A percentile compares a stretch with the other conserved stretches of the same genome.
phyloP scores from a whole-genome alignment of 371 early-diverging fungal genomes.

The Mucor piriformis region DNA sequence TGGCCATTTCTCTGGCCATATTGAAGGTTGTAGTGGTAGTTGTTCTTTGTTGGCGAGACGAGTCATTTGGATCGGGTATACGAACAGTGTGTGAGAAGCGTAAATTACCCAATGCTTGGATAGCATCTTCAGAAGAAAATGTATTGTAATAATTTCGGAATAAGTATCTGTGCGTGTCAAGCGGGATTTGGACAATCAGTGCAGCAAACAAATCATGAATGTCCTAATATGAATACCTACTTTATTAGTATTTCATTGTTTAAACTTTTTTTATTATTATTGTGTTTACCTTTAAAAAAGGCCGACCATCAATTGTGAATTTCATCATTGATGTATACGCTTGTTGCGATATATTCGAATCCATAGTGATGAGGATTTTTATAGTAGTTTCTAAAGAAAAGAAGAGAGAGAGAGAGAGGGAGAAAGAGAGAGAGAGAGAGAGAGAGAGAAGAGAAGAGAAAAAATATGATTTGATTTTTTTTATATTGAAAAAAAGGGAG shows the following conservation, averaged over 20 bases:
- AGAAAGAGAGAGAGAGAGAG: background rate
- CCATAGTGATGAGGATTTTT: slow-evolving; percentile 22
- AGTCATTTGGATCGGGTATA: slow-evolving; percentile 62
- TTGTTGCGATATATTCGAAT: slow-evolving; percentile 42
- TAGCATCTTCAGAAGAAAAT: slow-evolving; percentile 65
- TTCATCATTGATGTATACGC: slow-evolving; percentile 56
- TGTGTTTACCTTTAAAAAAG: slow-evolving; percentile 43
- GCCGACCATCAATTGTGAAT: slow-evolving; percentile 52
- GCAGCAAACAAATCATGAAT: slow-evolving; percentile 69
- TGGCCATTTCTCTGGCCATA: slow-evolving; percentile 68
- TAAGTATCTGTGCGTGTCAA: slow-evolving; percentile 57
- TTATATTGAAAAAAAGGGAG: background rate
- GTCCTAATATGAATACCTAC: slow-evolving; percentile 37
- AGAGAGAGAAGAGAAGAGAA: background rate
- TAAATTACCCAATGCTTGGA: slow-evolving; percentile 54
- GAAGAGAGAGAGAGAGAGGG: background rate
- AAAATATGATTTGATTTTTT: background rate
- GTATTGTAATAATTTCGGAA: slow-evolving; percentile 62
- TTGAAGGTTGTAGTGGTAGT: slow-evolving; percentile 69
- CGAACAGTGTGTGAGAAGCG: slow-evolving; percentile 59
- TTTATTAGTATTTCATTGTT: slow-evolving; percentile 1
- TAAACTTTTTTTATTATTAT: background rate
- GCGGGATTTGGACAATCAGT: slow-evolving; percentile 59
- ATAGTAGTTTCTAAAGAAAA: background rate
- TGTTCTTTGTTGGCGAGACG: slow-evolving; percentile 48